A percentile compares a stretch with the other conserved stretches of the same genome.
These are phyloP conservation scores for Beverwykella pulmonaria DNA, from an alignment of 495 filamentous ascomycete genomes.

Conservation along the genomic window DNA sequence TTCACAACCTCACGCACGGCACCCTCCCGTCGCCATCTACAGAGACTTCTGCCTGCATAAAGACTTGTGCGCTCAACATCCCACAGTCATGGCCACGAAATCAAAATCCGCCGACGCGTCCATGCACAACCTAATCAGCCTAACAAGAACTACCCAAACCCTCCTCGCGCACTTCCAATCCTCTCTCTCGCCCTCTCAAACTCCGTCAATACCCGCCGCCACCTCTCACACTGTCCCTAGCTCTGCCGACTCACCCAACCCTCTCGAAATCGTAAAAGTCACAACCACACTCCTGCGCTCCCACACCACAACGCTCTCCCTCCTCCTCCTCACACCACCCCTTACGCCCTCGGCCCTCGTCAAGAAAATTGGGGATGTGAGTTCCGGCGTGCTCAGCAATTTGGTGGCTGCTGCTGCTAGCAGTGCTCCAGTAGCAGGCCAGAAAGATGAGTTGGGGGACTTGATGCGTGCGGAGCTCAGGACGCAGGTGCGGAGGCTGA, in stretches of 20 bases:
- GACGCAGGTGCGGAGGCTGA: constrained; percentile 41
- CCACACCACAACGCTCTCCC: constrained; percentile 81
- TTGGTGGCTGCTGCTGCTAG: constrained; percentile 67
- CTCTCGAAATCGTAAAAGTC: constrained; percentile 65
- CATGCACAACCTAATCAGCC: constrained; percentile 35
- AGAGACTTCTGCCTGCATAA: neutral
- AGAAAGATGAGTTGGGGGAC: constrained; percentile 45
- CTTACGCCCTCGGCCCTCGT: constrained; percentile 76
- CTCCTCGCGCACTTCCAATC: constrained; percentile 41
- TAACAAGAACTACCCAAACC: constrained; percentile 41
- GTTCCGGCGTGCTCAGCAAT: constrained; percentile 67
- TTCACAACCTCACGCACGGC: neutral
- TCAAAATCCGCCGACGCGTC: constrained; percentile 3
- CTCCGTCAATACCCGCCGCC: constrained; percentile 43
- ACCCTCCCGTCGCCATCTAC: neutral
- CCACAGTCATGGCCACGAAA: constrained; percentile 3
- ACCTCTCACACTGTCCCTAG: constrained; percentile 47
- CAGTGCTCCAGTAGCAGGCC: constrained; percentile 55
- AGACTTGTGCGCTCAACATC: neutral
- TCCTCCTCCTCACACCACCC: constrained; percentile 80
- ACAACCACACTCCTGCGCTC: constrained; percentile 70
- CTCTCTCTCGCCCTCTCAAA: constrained; percentile 39
- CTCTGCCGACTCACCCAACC: constrained; percentile 45
- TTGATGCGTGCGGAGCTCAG: constrained; percentile 57
- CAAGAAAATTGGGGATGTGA: constrained; percentile 66